Evolutionary conservation across 2,329 filamentous ascomycete genomes (phyloP).

Genomic region (Sporothrix brasiliensis): DNA sequence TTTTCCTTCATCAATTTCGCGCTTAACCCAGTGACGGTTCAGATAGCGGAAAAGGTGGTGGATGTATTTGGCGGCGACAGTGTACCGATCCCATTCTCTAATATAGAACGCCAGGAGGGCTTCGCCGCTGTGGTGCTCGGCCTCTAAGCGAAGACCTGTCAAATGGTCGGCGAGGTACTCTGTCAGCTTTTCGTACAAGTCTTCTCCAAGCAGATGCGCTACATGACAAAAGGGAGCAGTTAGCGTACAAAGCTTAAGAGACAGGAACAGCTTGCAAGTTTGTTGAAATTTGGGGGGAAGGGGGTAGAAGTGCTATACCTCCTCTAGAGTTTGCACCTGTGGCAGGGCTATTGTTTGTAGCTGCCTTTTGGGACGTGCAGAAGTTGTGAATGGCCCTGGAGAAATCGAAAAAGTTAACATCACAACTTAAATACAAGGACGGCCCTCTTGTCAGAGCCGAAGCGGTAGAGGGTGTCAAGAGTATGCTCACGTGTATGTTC

Average conservation of each 20-base stretch:
- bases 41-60: conserved; percentile 96
- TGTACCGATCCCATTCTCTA: conserved; percentile 94
- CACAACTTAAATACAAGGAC: neutral
- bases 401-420: conserved; percentile 44
- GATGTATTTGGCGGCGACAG: conserved; percentile 92
- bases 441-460: too few species aligned
- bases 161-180: conserved; percentile 82
- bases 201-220: conserved; percentile 94
- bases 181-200: conserved; percentile 90
- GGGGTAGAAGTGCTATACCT: conserved; percentile 9
- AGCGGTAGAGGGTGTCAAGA: neutral
- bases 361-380: conserved; percentile 87
- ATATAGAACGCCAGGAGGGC: conserved; percentile 92
- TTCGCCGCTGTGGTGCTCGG: conserved; percentile 82
- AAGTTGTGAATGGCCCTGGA: conserved; percentile 92
- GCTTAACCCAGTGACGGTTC: conserved; percentile 98
- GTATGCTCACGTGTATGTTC: conserved; percentile 76
- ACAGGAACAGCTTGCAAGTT: neutral
- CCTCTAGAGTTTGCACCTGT: neutral
- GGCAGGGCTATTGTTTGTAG: neutral
- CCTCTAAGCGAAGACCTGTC: conserved; percentile 67
- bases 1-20: conserved; percentile 98
- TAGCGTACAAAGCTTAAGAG: neutral
- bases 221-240: conserved; percentile 14
- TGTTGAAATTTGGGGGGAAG: neutral